Evolutionary conservation across 1,139 yeast genomes (phyloP), one percentile per base, ranked within the genome.

Genomic region (Candida neerlandica): DNA sequence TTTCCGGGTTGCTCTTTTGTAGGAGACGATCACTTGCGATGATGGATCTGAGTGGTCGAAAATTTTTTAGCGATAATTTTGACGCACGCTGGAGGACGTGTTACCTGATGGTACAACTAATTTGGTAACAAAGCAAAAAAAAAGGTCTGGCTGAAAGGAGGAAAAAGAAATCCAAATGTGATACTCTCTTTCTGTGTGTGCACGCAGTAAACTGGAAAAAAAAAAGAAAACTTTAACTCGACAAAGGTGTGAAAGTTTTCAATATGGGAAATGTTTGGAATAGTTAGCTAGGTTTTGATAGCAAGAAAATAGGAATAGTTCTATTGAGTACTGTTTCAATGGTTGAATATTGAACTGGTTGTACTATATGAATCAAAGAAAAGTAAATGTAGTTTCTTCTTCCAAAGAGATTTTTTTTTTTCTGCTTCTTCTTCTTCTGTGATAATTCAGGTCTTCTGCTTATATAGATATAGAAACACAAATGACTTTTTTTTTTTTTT

Each of bases 261-360:
- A 21, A 9, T 33, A 33, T 14, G 27, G 27, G 27, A 23, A 23
- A 23, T 23, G 9, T 14, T 33, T 9, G 41, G 41, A 37, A 21
- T 37, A 37, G 41, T 19, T 37, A 37, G 41, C 29, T n/a, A 34
- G 14, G 12, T 19, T n/a, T 34, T 18, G n/a, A 10, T 18, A 34
- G 38, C 38, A 34, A 34, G 18, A 16, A 34, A 21, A 19, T 37
- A n/a, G 21, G 29, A 23, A 37, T 37, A 21, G 16, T 11, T 23
- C 41, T 21, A 21, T 5, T 6, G 29, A 37, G n/a, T 2, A 37
- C 27, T 14, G 14, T 37, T 37, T 7, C 41, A 37, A 37, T 37
- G 27, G 29, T 37, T 37, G 41, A 37, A 21, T 37, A 37, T 37
- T 37, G 41, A 37, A 21, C 6, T 16, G n/a, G 41, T 12, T 37